Evolutionary conservation across 352 stramenopile species (phyloP), one percentile per base, ranked within the genome.

Genomic region (Globisporangium camurandrum): DNA sequence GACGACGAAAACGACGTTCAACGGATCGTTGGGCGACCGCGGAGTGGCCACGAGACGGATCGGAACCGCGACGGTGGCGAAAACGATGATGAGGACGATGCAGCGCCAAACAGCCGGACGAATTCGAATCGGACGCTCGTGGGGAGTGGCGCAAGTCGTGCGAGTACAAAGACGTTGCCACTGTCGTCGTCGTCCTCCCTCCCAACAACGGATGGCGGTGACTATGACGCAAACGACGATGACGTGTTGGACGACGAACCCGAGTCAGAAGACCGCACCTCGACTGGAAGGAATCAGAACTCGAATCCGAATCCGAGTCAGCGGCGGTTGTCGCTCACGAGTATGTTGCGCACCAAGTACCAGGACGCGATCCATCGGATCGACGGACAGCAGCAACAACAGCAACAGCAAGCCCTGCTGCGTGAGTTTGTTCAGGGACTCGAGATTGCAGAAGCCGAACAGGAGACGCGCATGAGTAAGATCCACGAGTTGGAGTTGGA

Each of bases 121-220:
- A 81, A 69, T 6, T 81, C 67, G 12, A 78, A 73, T 48, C 71
- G 75, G 41, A 78, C 68, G 26, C 38, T 78, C 27, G 58, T 78
- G 9, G 67, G 67, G 16, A 75, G 65, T 28, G 65, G 65, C 7
- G 68, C 65, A 7, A 78, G 68, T 52, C 40, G 49, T 24, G 68
- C 65, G 14, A 78, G 68, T 38, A 78, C 68, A 20, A 78, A 78
- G 60, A 78, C 68, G n/a, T 54, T 78, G 3, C 68, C 68, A 24
- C 49, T 78, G 23, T 78, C 68, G 17, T 57, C 68, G 22, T 75
- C 68, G 20, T 78, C 68, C 10, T 75, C 65, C 26, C 60, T 68
- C 14, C 62, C 68, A 9, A 59, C 71, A 14, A 72, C 67, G 12
- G 67, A 77, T 28, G 44, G 54, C 0, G 59, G 60, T 2, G 67